Evolutionary conservation across 192 early-diverging fungal genomes (phyloP).

Genomic region (Umbelopsis sp.): DNA sequence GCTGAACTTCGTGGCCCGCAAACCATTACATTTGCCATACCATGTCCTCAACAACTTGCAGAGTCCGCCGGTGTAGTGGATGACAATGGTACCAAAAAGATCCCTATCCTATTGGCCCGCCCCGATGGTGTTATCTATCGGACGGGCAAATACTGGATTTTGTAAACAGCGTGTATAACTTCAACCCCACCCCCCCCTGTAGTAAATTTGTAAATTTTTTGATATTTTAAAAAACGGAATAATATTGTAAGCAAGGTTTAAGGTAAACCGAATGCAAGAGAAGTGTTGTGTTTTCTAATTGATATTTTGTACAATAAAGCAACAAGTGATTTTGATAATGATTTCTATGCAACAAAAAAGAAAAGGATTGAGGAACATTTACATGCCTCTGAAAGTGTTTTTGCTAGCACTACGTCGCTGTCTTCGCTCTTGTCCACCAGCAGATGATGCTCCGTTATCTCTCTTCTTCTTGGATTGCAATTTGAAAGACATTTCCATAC

Average conservation of each 20-base stretch:
- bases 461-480: slow-evolving; percentile 26
- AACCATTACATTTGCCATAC: slow-evolving; percentile 43
- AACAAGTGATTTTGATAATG: background rate
- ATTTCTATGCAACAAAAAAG: background rate
- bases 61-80: slow-evolving; percentile 12
- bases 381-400: slow-evolving; percentile 33
- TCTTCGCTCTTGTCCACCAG: background rate
- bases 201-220: slow-evolving; percentile 7
- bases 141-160: slow-evolving; percentile 33
- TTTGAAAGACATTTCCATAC: slow-evolving; percentile 51
- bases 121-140: slow-evolving; percentile 41
- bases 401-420: slow-evolving; percentile 31
- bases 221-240: background rate
- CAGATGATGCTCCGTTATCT: background rate
- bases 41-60: slow-evolving; percentile 23
- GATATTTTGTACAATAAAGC: slow-evolving; percentile 13
- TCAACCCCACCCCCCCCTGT: background rate
- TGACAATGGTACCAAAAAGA: slow-evolving; percentile 10
- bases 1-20: slow-evolving; percentile 45
- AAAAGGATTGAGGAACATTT: background rate
- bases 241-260: background rate
- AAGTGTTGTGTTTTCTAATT: background rate
- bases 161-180: slow-evolving; percentile 8
- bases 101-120: slow-evolving; percentile 36
- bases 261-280: background rate